These are phyloP conservation scores for Bryum argenteum DNA, from an alignment of 225 moss, liverwort and hornwort genomes.

Conservation along the genomic window DNA sequence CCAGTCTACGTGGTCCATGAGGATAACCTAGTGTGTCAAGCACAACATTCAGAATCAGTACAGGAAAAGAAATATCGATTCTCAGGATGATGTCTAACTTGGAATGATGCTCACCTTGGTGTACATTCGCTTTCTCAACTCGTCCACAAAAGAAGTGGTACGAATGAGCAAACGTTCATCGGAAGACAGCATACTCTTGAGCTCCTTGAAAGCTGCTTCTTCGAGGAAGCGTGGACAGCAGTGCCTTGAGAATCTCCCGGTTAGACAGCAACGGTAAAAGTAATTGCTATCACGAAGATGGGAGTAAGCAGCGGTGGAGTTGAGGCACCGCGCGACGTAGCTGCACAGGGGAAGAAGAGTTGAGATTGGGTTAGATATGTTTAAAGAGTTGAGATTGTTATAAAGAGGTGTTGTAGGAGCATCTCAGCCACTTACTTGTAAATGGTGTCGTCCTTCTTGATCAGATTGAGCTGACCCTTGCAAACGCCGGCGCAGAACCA, in stretches of 20 bases:
- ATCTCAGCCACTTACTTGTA: conserved; percentile 62
- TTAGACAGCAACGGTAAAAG: conserved; percentile 96
- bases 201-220: conserved; percentile 60
- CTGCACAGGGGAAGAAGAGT: conserved; percentile 46
- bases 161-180: conserved; percentile 90
- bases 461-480: conserved; percentile 89
- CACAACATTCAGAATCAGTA: neutral
- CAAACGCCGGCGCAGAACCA: conserved; percentile 99
- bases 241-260: conserved; percentile 84
- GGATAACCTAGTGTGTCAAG: conserved; percentile 62
- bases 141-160: conserved; percentile 90
- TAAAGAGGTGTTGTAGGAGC: neutral
- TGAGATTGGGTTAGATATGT: neutral
- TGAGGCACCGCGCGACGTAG: conserved; percentile 89
- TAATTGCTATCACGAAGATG: conserved; percentile 99
- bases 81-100: neutral
- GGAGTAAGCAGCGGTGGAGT: conserved; percentile 94
- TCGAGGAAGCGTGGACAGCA: conserved; percentile 98
- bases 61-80: neutral
- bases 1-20: conserved; percentile 99
- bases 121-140: conserved; percentile 78
- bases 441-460: conserved; percentile 91
- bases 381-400: neutral
- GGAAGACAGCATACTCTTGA: conserved; percentile 74
- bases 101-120: conserved; percentile 60